phyloP scores from a whole-genome alignment of 2,329 filamentous ascomycete genomes.

The Pezicula neosporulosa region DNA sequence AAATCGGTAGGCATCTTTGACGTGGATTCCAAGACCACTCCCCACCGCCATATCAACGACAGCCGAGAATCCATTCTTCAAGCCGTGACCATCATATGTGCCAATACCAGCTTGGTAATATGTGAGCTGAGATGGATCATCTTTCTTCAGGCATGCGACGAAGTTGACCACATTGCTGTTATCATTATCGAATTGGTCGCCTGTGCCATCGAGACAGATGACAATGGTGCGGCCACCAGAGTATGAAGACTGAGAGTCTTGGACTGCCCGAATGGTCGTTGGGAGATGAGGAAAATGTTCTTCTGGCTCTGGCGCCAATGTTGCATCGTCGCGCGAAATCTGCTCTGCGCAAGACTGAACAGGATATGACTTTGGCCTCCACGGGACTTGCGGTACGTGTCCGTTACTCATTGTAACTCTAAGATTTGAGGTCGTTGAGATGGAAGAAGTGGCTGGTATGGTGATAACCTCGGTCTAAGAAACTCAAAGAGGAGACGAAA shows the following conservation, averaged over 20 bases:
- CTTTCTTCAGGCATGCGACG: conserved; percentile 39
- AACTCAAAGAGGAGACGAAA: too few relatives aligned
- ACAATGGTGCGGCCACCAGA: conserved; percentile 25
- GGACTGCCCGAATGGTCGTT: conserved; percentile 10
- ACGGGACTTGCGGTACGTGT: conserved; percentile 1
- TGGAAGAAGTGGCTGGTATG: too few relatives aligned
- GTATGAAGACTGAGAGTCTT: conserved; percentile 5
- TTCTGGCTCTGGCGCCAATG: conserved; percentile 3
- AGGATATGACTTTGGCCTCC: conserved; percentile 14
- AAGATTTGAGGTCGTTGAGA: neutral
- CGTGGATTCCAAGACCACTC: conserved; percentile 36
- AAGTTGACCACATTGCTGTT: conserved; percentile 43
- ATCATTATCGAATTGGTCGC: conserved; percentile 37
- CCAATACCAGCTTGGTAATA: conserved; percentile 44
- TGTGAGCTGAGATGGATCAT: conserved; percentile 32
- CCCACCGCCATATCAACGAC: conserved; percentile 40
- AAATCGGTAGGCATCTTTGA: conserved; percentile 39
- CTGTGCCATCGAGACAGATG: conserved; percentile 41
- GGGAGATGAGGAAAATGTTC: conserved; percentile 8
- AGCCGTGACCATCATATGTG: conserved; percentile 37
- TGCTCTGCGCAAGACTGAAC: conserved; percentile 10
- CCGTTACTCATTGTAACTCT: conserved; percentile 3
- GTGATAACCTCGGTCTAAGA: too few relatives aligned
- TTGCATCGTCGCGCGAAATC: conserved; percentile 4
- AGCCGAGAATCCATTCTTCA: conserved; percentile 34